Evolutionary conservation across 805 yeast species (phyloP).

Genomic region (Cyberlindnera petersonii): DNA sequence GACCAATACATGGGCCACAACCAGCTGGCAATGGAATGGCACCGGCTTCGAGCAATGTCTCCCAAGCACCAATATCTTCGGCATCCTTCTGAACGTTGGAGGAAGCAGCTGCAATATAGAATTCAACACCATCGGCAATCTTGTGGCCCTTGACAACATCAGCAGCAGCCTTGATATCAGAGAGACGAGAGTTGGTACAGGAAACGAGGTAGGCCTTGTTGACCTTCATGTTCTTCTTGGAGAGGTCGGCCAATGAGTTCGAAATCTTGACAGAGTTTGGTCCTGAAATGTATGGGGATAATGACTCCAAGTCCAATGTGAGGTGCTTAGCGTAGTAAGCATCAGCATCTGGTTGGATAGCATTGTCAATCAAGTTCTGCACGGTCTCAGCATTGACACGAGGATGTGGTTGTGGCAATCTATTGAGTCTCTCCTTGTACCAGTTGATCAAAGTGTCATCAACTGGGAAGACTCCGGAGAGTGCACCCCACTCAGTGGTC

Average conservation of each 20-base stretch:
- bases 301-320: slow-evolving; percentile 69
- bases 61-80: slow-evolving; percentile 89
- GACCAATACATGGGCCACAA: slow-evolving; percentile 98
- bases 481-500: slow-evolving; percentile 99
- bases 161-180: slow-evolving; percentile 95
- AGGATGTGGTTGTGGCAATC: slow-evolving; percentile 71
- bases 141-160: slow-evolving; percentile 72
- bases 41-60: slow-evolving; percentile 84
- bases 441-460: slow-evolving; percentile 74
- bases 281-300: slow-evolving; percentile 89
- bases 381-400: slow-evolving; percentile 68
- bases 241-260: slow-evolving; percentile 69
- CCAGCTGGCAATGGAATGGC: slow-evolving; percentile 96
- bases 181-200: slow-evolving; percentile 91
- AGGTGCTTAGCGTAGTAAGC: slow-evolving; percentile 88
- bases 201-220: slow-evolving; percentile 97
- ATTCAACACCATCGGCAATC: slow-evolving; percentile 86
- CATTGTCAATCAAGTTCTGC: slow-evolving; percentile 43
- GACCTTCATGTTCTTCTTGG: slow-evolving; percentile 68
- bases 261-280: slow-evolving; percentile 96
- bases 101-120: slow-evolving; percentile 97
- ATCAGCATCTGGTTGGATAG: slow-evolving; percentile 56
- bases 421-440: slow-evolving; percentile 60
- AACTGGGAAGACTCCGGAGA: slow-evolving; percentile 96
- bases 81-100: slow-evolving; percentile 92